These are phyloP conservation scores for Pythium sukuiense DNA, from an alignment of 352 stramenopile species.

Conservation along the genomic window DNA sequence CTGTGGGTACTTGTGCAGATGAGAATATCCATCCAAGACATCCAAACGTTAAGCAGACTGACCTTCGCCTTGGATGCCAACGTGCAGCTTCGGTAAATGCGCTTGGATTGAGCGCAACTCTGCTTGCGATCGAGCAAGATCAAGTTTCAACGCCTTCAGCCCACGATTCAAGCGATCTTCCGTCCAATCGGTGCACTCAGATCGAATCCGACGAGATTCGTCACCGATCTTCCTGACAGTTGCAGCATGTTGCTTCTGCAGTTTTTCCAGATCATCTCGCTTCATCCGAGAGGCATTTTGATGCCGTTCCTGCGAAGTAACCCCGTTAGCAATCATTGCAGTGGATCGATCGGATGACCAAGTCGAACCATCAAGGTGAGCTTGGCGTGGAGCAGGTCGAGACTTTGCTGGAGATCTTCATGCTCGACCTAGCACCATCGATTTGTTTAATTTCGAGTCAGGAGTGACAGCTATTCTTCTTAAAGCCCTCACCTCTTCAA, in stretches of 20 bases:
- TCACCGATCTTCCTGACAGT: neutral
- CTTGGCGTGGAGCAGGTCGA: neutral
- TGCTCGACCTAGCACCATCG: neutral
- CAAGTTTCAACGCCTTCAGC: neutral
- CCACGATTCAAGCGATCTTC: neutral
- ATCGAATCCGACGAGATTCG: neutral
- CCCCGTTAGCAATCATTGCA: neutral
- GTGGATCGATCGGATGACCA: neutral
- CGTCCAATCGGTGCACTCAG: constrained; percentile 5
- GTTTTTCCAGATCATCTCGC: neutral
- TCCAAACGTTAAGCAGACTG: neutral
- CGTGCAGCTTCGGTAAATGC: constrained; percentile 6
- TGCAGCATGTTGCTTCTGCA: neutral
- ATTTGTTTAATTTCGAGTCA: neutral
- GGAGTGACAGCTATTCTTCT: neutral
- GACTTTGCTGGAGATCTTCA: neutral
- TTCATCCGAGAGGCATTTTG: neutral
- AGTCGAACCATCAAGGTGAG: neutral
- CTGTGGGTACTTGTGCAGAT: constrained; percentile 2
- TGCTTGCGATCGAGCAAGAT: constrained; percentile 5
- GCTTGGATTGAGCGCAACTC: neutral
- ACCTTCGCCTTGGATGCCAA: constrained; percentile 22
- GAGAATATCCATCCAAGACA: too few species aligned
- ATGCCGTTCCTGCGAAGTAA: neutral
- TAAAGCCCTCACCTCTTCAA: neutral